phyloP scores from a whole-genome alignment of 106 monocot genomes.

The Dendrobium catenatum region DNA sequence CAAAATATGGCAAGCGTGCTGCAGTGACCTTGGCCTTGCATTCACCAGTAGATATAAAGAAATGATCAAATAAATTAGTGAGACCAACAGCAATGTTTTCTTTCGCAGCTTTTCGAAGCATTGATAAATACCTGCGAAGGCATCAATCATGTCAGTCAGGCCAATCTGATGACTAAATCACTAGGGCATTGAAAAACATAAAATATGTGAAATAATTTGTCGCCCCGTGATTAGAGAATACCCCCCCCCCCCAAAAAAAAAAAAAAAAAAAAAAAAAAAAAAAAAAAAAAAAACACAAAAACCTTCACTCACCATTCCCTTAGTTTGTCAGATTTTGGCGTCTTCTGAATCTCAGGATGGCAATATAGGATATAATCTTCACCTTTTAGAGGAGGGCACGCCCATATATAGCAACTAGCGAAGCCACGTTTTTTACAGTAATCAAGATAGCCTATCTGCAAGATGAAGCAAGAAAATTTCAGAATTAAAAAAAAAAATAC shows the following conservation, averaged over 20 bases:
- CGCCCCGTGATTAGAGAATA: too few relatives aligned
- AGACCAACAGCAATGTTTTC: slow-evolving; percentile 84
- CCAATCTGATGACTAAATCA: slow-evolving; percentile 7
- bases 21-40: slow-evolving; percentile 88
- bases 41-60: slow-evolving; percentile 59
- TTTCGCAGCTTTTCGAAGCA: slow-evolving; percentile 79
- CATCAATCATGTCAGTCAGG: not conserved
- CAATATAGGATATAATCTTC: slow-evolving; percentile 99
- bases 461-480: slow-evolving; percentile 1
- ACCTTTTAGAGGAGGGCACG: slow-evolving; percentile 95
- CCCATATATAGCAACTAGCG: slow-evolving; percentile 99
- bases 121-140: slow-evolving; percentile 68
- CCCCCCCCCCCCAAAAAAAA: too few relatives aligned
- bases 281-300: not conserved
- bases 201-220: too few relatives aligned
- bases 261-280: too few relatives aligned
- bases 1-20: slow-evolving; percentile 89
- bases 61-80: slow-evolving; percentile 90
- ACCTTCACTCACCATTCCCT: slow-evolving; percentile 63
- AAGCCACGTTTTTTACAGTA: slow-evolving; percentile 96
- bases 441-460: slow-evolving; percentile 98
- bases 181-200: not conserved
- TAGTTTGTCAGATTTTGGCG: slow-evolving; percentile 97
- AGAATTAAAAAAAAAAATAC: not conserved
- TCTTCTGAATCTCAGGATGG: slow-evolving; percentile 99